Evolutionary conservation across 2,329 filamentous ascomycete species (phyloP).

Genomic region (Pochonia chlamydosporia): DNA sequence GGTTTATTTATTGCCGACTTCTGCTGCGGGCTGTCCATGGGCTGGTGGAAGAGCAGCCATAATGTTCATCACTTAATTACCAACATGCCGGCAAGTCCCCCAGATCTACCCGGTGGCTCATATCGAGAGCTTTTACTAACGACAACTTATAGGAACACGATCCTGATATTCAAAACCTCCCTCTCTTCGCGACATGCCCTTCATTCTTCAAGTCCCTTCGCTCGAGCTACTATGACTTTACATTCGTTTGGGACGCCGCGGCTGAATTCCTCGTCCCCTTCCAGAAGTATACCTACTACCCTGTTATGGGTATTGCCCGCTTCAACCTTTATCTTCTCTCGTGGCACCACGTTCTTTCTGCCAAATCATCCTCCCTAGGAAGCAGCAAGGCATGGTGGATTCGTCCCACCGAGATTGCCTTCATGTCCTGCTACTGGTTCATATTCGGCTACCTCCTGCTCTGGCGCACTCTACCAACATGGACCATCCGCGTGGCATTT

Average conservation of each 20-base stretch:
- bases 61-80: slow-evolving; percentile 64
- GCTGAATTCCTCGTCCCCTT: slow-evolving; percentile 54
- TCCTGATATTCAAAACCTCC: slow-evolving; percentile 60
- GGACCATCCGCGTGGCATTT: slow-evolving; percentile 52
- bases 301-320: slow-evolving; percentile 59
- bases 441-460: slow-evolving; percentile 63
- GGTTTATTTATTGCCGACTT: slow-evolving; percentile 60
- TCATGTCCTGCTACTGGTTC: slow-evolving; percentile 61
- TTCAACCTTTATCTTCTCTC: slow-evolving; percentile 68
- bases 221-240: slow-evolving; percentile 61
- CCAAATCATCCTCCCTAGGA: slow-evolving; percentile 49
- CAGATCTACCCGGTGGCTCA: slow-evolving; percentile 10
- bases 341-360: slow-evolving; percentile 57
- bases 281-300: slow-evolving; percentile 65
- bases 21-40: slow-evolving; percentile 59
- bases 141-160: slow-evolving; percentile 40
- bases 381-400: slow-evolving; percentile 58
- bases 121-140: slow-evolving; percentile 1
- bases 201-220: slow-evolving; percentile 58
- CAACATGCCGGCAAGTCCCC: slow-evolving; percentile 44
- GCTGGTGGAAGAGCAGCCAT: slow-evolving; percentile 66
- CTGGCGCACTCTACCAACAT: slow-evolving; percentile 53
- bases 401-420: slow-evolving; percentile 58
- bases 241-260: slow-evolving; percentile 56
- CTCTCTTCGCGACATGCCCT: slow-evolving; percentile 62